phyloP scores from a whole-genome alignment of 805 yeast genomes.

The Cyberlindnera xylosilytica region DNA sequence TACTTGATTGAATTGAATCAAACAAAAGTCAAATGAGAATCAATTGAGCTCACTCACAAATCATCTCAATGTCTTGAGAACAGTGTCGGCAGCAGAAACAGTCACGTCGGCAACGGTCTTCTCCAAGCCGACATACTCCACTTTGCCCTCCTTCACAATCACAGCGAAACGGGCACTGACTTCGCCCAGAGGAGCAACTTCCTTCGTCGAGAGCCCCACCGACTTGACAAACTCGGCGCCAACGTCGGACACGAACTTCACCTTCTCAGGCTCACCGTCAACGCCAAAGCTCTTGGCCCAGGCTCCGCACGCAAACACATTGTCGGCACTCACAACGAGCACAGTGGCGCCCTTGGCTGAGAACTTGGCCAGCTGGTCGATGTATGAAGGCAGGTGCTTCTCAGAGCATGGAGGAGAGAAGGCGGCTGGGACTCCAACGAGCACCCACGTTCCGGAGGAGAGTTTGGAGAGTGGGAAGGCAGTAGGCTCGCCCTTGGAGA shows the following conservation, averaged over 20 bases:
- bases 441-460: constrained; percentile 34
- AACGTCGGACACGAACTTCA: constrained; percentile 64
- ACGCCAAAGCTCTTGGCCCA: constrained; percentile 47
- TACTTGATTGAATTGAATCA: too few species aligned
- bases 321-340: constrained; percentile 60
- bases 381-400: constrained; percentile 63
- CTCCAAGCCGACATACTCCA: constrained; percentile 40
- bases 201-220: constrained; percentile 47
- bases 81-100: constrained; percentile 33
- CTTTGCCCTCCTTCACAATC: constrained; percentile 54
- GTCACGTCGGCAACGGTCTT: constrained; percentile 36
- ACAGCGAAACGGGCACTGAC: constrained; percentile 57
- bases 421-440: constrained; percentile 81
- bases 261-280: constrained; percentile 29
- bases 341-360: constrained; percentile 56
- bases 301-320: constrained; percentile 65
- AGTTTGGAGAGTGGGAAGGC: constrained; percentile 28
- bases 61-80: constrained; percentile 30
- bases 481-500: constrained; percentile 28
- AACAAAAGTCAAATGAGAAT: too few species aligned
- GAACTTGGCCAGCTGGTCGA: constrained; percentile 36
- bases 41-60: background rate
- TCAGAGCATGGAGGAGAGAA: constrained; percentile 81
- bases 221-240: constrained; percentile 50
- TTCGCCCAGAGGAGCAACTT: constrained; percentile 52